phyloP scores from a whole-genome alignment of 768 basidiomycete genomes.

The Lactarius akahatsu region DNA sequence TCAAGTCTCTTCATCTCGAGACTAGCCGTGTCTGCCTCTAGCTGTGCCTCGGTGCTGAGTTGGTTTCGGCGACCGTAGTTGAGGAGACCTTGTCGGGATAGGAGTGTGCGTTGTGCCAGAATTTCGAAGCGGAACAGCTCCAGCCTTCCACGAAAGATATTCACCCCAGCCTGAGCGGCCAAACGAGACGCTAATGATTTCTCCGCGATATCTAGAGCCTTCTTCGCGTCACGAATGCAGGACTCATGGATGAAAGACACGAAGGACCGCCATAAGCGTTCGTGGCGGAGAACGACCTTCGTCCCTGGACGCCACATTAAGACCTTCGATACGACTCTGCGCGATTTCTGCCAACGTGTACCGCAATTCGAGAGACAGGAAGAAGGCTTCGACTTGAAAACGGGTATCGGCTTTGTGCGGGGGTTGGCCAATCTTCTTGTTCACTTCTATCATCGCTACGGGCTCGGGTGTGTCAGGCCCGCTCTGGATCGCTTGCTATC shows the following conservation, averaged over 20 bases:
- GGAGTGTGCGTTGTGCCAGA: slow-evolving; percentile 20
- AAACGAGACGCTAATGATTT: slow-evolving; percentile 35
- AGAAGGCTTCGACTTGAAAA: slow-evolving; percentile 38
- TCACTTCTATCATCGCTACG: slow-evolving; percentile 34
- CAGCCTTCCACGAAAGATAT: slow-evolving; percentile 33
- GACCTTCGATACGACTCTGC: slow-evolving; percentile 29
- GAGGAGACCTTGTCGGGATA: slow-evolving; percentile 8
- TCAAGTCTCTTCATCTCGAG: slow-evolving; percentile 3
- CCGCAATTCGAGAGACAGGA: slow-evolving; percentile 39
- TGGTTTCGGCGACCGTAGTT: neutral
- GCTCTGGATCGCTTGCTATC: slow-evolving; percentile 28
- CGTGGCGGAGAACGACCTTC: slow-evolving; percentile 19
- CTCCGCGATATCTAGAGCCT: slow-evolving; percentile 31
- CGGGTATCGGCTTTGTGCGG: slow-evolving; percentile 39
- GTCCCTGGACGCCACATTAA: slow-evolving; percentile 16
- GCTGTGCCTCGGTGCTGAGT: neutral
- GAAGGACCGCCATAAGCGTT: slow-evolving; percentile 30
- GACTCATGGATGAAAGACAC: slow-evolving; percentile 33
- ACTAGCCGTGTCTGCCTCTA: neutral
- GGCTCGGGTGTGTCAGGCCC: slow-evolving; percentile 33
- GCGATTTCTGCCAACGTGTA: slow-evolving; percentile 37
- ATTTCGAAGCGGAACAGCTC: slow-evolving; percentile 33
- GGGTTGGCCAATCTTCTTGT: slow-evolving; percentile 36
- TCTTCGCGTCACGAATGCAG: slow-evolving; percentile 33
- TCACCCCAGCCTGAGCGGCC: slow-evolving; percentile 30